These are phyloP conservation scores for Phalaenopsis aphrodite DNA, from an alignment of 106 monocot genomes.

Conservation along the genomic window DNA sequence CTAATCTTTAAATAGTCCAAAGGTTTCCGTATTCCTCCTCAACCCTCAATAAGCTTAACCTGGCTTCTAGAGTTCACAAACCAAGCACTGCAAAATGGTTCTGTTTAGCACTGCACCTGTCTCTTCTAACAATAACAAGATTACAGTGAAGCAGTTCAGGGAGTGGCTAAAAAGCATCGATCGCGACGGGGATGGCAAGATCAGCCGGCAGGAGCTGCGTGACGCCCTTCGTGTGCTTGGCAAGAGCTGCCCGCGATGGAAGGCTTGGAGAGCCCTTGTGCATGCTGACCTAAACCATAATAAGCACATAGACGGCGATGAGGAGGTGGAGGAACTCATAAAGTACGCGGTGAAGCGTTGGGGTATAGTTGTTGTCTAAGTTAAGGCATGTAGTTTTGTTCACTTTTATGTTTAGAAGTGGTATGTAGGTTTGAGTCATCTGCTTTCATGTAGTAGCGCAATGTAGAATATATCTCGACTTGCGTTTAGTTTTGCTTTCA, in stretches of 20 bases:
- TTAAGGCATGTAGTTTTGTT: neutral
- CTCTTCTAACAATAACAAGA: neutral
- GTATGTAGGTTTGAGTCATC: too few relatives aligned
- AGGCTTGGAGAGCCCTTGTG: constrained; percentile 13
- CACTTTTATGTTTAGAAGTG: too few relatives aligned
- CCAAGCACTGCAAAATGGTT: neutral
- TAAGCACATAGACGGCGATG: constrained; percentile 9
- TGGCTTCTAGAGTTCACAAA: neutral
- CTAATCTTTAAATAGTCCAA: too few relatives aligned
- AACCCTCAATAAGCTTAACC: neutral
- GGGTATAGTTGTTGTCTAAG: neutral
- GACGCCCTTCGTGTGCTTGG: constrained; percentile 14
- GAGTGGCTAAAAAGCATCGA: constrained; percentile 13
- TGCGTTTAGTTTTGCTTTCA: too few relatives aligned
- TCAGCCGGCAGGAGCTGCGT: constrained; percentile 18
- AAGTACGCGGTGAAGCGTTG: constrained; percentile 15
- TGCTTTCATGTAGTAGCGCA: too few relatives aligned
- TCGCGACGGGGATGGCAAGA: constrained; percentile 2
- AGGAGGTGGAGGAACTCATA: constrained; percentile 16
- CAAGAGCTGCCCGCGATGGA: constrained; percentile 12
- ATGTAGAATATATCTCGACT: too few relatives aligned
- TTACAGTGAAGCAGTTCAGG: constrained; percentile 9
- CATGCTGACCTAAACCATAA: constrained; percentile 17
- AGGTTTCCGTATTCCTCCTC: neutral
- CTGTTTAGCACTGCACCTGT: neutral